Base-by-base conservation (phyloP, 768 basidiomycete species). In the Psilocybe cyanescens region DNA sequence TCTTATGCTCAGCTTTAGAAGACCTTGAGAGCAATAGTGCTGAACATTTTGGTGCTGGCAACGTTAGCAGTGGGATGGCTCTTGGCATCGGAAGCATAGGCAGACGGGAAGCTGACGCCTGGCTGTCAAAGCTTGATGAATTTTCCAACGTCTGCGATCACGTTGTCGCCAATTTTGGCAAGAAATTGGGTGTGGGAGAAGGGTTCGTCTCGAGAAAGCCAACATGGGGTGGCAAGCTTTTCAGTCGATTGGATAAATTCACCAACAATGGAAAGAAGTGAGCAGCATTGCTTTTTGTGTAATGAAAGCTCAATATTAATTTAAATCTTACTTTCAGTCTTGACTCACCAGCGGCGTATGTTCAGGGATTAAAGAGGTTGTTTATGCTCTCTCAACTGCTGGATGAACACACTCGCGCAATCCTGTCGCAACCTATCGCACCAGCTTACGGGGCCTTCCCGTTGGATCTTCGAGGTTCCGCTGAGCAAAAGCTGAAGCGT, bases 151-250 rank as follows among this genome's bases (percentile, higher is more conserved):
- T 91, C 41, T 94, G 92, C 70, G 93, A 94, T 65, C 86, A 86
- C 44, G 86, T 95, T 39, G 90, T 91, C 45, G 83, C 85, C 47
- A 89, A 87, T 71, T 90, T 95, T 72, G 91, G 90, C 59, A 94
- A 91, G 79, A 95, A 96, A 75, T 79, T 96, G 24, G 90, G 93
- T 9, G 89, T 92, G 50, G 92, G 94, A 19, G 95, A 95, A 74
- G 91, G 92, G 16, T 91, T 95, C 65, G 87, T 90, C 59, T 82
- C 86, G 31, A 92, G 90, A 81, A 95, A 94, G 78, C 86, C 84
- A 59, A 86, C 88, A 35, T 92, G 89, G 91, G 83, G 89, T 46
- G 86, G 86, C 67, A 89, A 88, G 73, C 75, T 92, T 55, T 86
- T 87, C 57, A 85, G 90, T 67, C 85, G 86, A 69, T 83, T 93